These are phyloP conservation scores for Paspalum vaginatum DNA, from an alignment of 176 grass and related monocot species.

Conservation along the genomic window DNA sequence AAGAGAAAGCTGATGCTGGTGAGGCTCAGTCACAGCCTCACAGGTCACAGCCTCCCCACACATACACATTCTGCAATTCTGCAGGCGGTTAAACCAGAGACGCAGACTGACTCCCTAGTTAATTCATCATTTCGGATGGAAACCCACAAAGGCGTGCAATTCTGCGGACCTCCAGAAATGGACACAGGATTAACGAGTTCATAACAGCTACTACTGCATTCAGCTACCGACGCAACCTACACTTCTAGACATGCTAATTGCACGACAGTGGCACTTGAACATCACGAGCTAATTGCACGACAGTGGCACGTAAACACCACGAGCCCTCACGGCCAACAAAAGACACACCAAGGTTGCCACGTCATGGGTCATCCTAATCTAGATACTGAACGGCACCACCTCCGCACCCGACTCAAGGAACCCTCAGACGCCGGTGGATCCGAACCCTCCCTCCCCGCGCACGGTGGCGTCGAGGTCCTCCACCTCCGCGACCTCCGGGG, in stretches of 20 bases:
- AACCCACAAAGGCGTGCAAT: neutral
- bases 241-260: neutral
- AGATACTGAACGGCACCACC: neutral
- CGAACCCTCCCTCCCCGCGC: constrained; percentile 81
- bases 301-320: neutral
- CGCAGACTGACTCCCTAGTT: neutral
- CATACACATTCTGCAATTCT: no score
- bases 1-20: no score
- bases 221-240: neutral
- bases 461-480: constrained; percentile 74
- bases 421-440: constrained; percentile 74
- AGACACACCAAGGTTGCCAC: neutral
- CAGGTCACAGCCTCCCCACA: no score
- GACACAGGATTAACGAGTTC: neutral
- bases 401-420: neutral
- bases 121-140: neutral
- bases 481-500: constrained; percentile 78
- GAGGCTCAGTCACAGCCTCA: no score
- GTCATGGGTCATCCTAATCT: neutral
- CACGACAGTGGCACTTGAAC: neutral
- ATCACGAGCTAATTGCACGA: neutral
- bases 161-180: neutral
- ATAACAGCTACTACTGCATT: neutral
- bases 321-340: neutral
- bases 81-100: no score